phyloP scores from a whole-genome alignment of 176 grass and related monocot genomes.

The Eragrostis nindensis region DNA sequence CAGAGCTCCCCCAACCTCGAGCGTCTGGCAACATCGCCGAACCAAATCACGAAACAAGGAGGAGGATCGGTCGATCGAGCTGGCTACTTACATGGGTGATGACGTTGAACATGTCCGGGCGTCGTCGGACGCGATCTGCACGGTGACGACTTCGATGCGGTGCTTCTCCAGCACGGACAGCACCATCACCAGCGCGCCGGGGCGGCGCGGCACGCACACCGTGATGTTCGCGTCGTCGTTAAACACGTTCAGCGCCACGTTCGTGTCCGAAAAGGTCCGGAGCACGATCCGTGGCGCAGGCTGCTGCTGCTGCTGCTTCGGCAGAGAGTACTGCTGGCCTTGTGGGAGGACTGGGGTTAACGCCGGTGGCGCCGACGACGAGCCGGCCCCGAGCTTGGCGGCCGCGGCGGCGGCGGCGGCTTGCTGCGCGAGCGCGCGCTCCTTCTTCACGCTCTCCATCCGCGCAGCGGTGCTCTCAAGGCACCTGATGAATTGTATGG shows the following conservation, averaged over 20 bases:
- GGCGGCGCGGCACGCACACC: conserved; percentile 29
- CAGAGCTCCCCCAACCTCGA: neutral
- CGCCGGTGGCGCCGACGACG: neutral
- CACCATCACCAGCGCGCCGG: conserved; percentile 36
- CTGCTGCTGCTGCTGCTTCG: neutral
- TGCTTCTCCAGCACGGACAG: conserved; percentile 64
- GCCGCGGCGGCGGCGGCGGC: too few species aligned
- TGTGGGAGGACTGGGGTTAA: too few species aligned
- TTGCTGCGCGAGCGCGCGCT: conserved; percentile 11
- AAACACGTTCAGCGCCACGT: conserved; percentile 57
- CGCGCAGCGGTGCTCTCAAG: conserved; percentile 44
- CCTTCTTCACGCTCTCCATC: conserved; percentile 57
- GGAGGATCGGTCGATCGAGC: neutral
- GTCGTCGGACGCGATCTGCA: conserved; percentile 41
- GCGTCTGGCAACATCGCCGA: neutral
- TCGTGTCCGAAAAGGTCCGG: conserved; percentile 64
- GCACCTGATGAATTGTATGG: conserved; percentile 65
- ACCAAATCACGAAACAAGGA: neutral
- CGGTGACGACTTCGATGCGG: conserved; percentile 51
- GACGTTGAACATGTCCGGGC: conserved; percentile 48
- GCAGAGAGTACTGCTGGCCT: too few species aligned
- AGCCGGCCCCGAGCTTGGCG: neutral
- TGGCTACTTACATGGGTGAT: conserved; percentile 57
- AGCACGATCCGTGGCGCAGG: conserved; percentile 15
- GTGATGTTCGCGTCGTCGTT: conserved; percentile 54